Conservation (phyloP, 2,329 filamentous ascomycete species). For the Mariannaea sp. region DNA sequence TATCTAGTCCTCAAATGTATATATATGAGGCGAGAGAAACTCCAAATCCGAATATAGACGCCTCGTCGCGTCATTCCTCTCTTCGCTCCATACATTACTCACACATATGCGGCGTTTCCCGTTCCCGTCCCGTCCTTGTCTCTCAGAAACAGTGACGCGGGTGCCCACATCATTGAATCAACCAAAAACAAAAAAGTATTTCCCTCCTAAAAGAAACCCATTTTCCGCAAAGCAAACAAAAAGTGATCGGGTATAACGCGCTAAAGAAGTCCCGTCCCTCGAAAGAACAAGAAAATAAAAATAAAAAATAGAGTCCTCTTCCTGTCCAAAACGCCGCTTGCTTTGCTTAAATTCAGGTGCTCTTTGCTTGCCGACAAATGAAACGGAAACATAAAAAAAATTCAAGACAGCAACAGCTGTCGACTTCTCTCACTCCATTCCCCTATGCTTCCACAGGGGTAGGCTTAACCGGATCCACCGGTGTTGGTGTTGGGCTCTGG, state of each 20-base stretch:
- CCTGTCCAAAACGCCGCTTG: conserved; percentile 25
- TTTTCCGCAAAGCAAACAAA: conserved; percentile 31
- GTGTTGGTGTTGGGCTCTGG: conserved; percentile 43
- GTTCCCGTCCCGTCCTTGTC: conserved; percentile 14
- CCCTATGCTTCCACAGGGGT: conserved; percentile 24
- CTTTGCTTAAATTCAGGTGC: conserved; percentile 16
- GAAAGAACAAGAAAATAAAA: too few relatives aligned
- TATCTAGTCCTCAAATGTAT: conserved; percentile 19
- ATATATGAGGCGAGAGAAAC: conserved; percentile 16
- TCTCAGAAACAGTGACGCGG: conserved; percentile 26
- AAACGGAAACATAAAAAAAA: conserved; percentile 1
- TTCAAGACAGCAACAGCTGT: background rate
- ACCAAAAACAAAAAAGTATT: conserved; percentile 13
- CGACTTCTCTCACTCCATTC: background rate
- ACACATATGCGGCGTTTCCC: conserved; percentile 26
- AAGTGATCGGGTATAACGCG: conserved; percentile 43
- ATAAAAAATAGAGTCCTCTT: too few relatives aligned
- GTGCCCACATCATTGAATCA: conserved; percentile 27
- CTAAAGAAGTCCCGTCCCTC: conserved; percentile 33
- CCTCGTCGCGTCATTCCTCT: conserved; percentile 18
- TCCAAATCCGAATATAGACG: conserved; percentile 19
- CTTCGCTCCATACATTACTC: conserved; percentile 24
- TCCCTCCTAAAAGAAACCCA: conserved; percentile 23
- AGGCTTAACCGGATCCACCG: conserved; percentile 29
- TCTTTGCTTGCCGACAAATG: conserved; percentile 14